Conservation (phyloP, 2,329 filamentous ascomycete species). For the Herpotrichia juniperi region DNA sequence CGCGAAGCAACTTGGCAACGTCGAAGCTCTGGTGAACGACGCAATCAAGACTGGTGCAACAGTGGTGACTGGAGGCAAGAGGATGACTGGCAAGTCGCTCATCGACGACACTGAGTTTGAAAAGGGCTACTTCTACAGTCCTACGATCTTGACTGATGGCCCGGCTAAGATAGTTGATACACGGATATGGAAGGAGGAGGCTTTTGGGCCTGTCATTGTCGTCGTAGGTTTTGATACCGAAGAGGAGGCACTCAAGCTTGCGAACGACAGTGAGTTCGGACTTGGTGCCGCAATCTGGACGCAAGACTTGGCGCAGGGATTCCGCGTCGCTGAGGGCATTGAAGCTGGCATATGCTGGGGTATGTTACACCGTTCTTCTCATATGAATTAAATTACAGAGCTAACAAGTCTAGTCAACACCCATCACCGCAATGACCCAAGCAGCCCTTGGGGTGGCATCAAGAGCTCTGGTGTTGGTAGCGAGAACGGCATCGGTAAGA, state of each 20-base stretch:
- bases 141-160: slow-evolving; percentile 49
- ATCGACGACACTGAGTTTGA: slow-evolving; percentile 60
- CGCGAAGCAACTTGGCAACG: slow-evolving; percentile 52
- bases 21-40: slow-evolving; percentile 43
- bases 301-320: slow-evolving; percentile 55
- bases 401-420: slow-evolving; percentile 44
- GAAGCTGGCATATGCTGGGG: slow-evolving; percentile 56
- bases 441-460: slow-evolving; percentile 72
- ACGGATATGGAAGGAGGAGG: slow-evolving; percentile 53
- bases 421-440: slow-evolving; percentile 75
- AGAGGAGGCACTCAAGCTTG: slow-evolving; percentile 53
- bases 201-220: slow-evolving; percentile 60
- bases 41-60: slow-evolving; percentile 45
- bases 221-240: slow-evolving; percentile 55
- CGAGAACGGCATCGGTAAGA: slow-evolving; percentile 73
- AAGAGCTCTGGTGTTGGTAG: slow-evolving; percentile 70
- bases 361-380: background rate
- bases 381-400: background rate
- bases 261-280: slow-evolving; percentile 59
- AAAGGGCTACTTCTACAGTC: slow-evolving; percentile 57
- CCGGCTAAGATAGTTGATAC: slow-evolving; percentile 41
- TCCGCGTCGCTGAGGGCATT: slow-evolving; percentile 54
- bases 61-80: slow-evolving; percentile 55
- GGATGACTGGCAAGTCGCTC: slow-evolving; percentile 55
- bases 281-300: slow-evolving; percentile 60